Evolutionary conservation across 2,329 filamentous ascomycete species (phyloP).

Genomic region (Trichoderma breve): DNA sequence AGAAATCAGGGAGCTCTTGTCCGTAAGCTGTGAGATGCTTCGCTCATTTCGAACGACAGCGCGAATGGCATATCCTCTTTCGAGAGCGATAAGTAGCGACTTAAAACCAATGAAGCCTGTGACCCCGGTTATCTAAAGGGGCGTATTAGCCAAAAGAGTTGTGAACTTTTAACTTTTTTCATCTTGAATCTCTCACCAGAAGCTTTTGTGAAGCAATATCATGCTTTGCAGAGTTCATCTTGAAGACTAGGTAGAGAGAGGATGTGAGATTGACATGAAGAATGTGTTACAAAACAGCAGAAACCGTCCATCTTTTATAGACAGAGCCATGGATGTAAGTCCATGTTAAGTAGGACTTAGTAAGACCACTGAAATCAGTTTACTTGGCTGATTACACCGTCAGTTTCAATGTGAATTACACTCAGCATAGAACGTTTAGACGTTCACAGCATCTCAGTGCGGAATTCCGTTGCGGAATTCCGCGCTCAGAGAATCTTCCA

Average conservation of each 20-base stretch:
- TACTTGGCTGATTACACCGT: neutral
- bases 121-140: constrained; percentile 34
- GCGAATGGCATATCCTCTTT: constrained; percentile 13
- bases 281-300: neutral
- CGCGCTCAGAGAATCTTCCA: neutral
- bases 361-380: neutral
- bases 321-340: too few species aligned
- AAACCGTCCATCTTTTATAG: neutral
- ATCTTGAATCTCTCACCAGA: neutral
- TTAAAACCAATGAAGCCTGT: constrained; percentile 17
- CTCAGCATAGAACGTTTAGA: neutral
- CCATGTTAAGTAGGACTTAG: too few species aligned
- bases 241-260: neutral
- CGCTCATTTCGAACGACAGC: constrained; percentile 15
- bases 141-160: neutral
- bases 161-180: neutral
- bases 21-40: neutral
- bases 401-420: neutral
- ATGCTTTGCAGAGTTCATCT: neutral
- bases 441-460: neutral
- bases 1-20: neutral
- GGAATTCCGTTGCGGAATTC: neutral
- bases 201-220: neutral
- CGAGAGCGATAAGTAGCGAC: neutral
- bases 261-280: neutral